phyloP scores from a whole-genome alignment of 1,284 basidiomycete genomes.

The Papiliotrema flavescens region DNA sequence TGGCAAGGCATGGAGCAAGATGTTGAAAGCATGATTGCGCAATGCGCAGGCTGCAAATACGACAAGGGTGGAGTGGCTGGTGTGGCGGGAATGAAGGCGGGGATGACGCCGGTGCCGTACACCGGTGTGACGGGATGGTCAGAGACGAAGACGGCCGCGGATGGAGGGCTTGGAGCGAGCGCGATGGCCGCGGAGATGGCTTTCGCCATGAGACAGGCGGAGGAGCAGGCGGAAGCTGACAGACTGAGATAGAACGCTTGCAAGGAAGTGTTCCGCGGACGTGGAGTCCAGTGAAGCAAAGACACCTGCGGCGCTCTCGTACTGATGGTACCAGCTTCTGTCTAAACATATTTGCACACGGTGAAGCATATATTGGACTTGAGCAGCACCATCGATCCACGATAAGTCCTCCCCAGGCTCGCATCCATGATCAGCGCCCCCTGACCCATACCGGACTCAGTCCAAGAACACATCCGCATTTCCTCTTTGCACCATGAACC shows the following conservation, averaged over 20 bases:
- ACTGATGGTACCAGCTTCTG: too few species aligned
- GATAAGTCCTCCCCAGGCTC: too few species aligned
- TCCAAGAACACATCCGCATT: conserved; percentile 38
- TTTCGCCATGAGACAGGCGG: conserved; percentile 25
- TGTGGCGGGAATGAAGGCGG: conserved; percentile 4
- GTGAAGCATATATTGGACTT: too few species aligned
- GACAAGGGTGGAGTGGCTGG: conserved; percentile 11
- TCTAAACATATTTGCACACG: too few species aligned
- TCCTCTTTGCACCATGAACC: conserved; percentile 33
- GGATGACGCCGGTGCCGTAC: conserved; percentile 15
- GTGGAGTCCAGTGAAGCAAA: too few species aligned
- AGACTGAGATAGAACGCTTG: not conserved
- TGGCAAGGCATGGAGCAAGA: conserved; percentile 30
- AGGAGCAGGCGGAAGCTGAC: conserved; percentile 19
- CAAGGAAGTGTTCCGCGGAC: too few species aligned
- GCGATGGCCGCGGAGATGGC: conserved; percentile 37
- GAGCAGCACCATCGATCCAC: too few species aligned
- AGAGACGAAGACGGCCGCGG: conserved; percentile 3
- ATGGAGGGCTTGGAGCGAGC: conserved; percentile 17
- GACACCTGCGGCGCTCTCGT: too few species aligned
- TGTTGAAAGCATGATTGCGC: conserved; percentile 11
- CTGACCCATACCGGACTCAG: too few species aligned
- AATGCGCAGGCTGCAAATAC: conserved; percentile 17
- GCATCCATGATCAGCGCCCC: too few species aligned
- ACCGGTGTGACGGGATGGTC: conserved; percentile 19